These are phyloP conservation scores for Plasmodium sp. DNA, from an alignment of 169 alveolate species.

Conservation along the genomic window DNA sequence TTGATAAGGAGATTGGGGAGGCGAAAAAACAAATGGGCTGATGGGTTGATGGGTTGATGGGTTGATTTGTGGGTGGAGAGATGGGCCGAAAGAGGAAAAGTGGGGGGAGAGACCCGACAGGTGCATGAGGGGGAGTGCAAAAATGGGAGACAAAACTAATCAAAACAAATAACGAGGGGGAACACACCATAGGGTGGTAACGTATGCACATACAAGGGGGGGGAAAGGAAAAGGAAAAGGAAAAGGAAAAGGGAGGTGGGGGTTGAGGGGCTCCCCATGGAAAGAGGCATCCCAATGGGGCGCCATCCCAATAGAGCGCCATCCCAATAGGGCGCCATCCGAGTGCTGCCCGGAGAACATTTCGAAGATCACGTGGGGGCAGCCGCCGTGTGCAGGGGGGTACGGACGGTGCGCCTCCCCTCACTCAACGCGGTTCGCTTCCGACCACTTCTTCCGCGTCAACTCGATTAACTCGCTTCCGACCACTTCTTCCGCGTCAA, in stretches of 20 bases:
- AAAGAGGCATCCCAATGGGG: no score
- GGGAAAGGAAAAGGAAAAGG: no score
- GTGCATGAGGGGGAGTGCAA: not conserved
- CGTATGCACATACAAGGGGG: not conserved
- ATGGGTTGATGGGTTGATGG: not conserved
- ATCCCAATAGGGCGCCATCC: no score
- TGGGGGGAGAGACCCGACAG: not conserved
- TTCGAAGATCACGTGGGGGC: no score
- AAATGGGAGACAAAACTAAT: not conserved
- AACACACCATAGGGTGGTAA: not conserved
- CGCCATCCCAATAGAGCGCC: not conserved
- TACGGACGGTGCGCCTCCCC: no score
- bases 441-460: no score
- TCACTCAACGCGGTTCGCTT: no score
- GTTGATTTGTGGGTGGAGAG: not conserved
- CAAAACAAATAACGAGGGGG: not conserved
- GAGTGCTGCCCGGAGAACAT: no score
- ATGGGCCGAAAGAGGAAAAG: not conserved
- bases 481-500: not conserved
- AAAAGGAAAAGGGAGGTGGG: no score
- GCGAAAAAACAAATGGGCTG: not conserved
- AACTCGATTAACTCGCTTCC: not conserved
- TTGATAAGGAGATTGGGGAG: not conserved
- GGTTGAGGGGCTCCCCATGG: no score
- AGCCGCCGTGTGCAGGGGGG: not conserved